Percentiles rank a stretch among this genome's conserved stretches.
phyloP scores from a whole-genome alignment of 306 rosid species.

The Acacia melanoxylon region DNA sequence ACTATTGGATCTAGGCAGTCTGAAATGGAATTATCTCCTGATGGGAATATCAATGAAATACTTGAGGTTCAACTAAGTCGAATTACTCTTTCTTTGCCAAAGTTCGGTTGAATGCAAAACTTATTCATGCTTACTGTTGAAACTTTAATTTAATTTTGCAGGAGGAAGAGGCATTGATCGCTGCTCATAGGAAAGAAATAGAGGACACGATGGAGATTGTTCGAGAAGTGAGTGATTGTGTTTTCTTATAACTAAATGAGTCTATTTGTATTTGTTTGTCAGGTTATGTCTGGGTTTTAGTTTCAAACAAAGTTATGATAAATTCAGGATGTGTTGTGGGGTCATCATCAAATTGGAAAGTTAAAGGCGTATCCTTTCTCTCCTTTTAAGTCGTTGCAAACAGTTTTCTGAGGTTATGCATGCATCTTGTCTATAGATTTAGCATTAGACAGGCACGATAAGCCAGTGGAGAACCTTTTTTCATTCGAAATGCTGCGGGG shows the following conservation, averaged over 20 bases:
- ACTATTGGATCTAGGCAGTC: slow-evolving; percentile 51
- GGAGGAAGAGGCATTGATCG: slow-evolving; percentile 98
- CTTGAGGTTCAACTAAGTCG: slow-evolving; percentile 67
- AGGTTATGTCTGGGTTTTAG: background rate
- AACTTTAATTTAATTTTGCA: slow-evolving; percentile 36
- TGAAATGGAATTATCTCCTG: slow-evolving; percentile 57
- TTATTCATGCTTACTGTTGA: slow-evolving; percentile 24
- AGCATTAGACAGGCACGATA: background rate
- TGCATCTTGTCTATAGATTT: background rate
- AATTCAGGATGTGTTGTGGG: background rate
- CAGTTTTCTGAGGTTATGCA: background rate
- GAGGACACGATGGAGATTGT: slow-evolving; percentile 99
- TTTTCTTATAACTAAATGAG: background rate
- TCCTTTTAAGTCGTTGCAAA: background rate
- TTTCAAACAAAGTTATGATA: background rate
- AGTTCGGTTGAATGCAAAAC: slow-evolving; percentile 10
- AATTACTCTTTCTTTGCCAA: background rate
- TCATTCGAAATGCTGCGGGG: background rate
- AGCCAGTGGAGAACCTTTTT: background rate
- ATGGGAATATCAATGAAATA: slow-evolving; percentile 77
- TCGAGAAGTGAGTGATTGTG: slow-evolving; percentile 74
- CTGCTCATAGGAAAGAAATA: slow-evolving; percentile 97
- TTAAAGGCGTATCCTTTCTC: background rate
- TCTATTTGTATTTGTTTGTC: slow-evolving; percentile 2
- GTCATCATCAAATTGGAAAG: background rate